Conservation (phyloP, 2,329 filamentous ascomycete species). For the Helotiales sp. region DNA sequence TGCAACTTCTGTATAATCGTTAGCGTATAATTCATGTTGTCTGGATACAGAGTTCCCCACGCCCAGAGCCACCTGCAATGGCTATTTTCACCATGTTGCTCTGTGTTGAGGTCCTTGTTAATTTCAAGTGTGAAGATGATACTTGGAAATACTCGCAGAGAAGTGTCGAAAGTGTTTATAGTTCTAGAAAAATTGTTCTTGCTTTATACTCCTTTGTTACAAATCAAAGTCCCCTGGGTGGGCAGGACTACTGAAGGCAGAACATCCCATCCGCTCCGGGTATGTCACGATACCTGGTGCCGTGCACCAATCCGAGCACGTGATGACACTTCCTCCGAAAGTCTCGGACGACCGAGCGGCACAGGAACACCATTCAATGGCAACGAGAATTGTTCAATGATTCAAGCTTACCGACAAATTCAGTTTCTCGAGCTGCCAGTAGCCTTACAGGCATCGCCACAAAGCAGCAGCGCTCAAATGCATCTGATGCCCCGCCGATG, state of each 20-base stretch:
- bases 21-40: neutral
- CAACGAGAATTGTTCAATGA: neutral
- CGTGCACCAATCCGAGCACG: too few relatives aligned
- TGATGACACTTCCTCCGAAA: slow-evolving; percentile 23
- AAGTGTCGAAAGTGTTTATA: neutral
- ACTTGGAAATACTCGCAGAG: neutral
- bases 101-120: neutral
- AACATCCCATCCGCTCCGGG: too few relatives aligned
- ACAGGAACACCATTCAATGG: neutral
- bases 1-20: slow-evolving; percentile 46
- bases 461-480: neutral
- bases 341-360: slow-evolving; percentile 13
- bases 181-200: too few relatives aligned
- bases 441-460: neutral
- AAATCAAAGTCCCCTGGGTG: too few relatives aligned
- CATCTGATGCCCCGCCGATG: neutral
- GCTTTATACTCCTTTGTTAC: too few relatives aligned
- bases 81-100: slow-evolving; percentile 46
- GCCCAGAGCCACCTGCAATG: slow-evolving; percentile 45
- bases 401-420: neutral
- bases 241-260: too few relatives aligned
- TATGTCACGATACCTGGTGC: too few relatives aligned
- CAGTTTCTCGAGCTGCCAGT: neutral
- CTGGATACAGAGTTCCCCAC: slow-evolving; percentile 30
- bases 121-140: neutral